Conservation (phyloP, 2,329 filamentous ascomycete species). For the Xylaria arbuscula region DNA sequence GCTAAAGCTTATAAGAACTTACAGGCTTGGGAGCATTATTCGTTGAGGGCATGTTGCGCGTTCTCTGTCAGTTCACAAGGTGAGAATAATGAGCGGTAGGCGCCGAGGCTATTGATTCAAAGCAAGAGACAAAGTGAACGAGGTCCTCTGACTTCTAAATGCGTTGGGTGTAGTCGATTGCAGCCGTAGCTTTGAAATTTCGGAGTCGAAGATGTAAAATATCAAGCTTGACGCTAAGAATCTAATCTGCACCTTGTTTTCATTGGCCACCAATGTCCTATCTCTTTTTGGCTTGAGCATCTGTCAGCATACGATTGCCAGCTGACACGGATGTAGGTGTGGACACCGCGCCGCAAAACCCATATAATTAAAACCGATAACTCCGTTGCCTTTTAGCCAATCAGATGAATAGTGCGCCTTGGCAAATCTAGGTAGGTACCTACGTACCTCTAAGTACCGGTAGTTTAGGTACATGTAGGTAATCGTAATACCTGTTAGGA, state of each 20-base stretch:
- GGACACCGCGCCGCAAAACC: neutral
- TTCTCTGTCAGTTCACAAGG: neutral
- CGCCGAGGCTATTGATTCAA: neutral
- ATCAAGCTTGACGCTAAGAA: constrained; percentile 31
- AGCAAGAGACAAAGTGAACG: neutral
- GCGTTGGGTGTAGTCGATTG: constrained; percentile 3
- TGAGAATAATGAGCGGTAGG: neutral
- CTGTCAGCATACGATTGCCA: neutral
- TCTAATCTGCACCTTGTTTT: constrained; percentile 19
- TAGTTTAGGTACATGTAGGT: too few relatives aligned
- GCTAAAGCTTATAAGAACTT: constrained; percentile 22
- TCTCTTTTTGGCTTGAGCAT: constrained; percentile 7
- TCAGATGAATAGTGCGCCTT: too few relatives aligned
- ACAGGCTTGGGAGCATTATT: constrained; percentile 40
- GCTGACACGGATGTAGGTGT: neutral
- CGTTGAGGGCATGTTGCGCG: constrained; percentile 45
- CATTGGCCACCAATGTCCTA: constrained; percentile 1
- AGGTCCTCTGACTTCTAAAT: constrained; percentile 1
- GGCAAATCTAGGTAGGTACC: too few relatives aligned
- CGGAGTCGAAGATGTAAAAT: constrained; percentile 17
- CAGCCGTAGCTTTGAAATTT: constrained; percentile 30
- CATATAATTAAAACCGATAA: neutral
- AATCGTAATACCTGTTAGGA: too few relatives aligned
- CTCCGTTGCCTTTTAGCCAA: neutral
- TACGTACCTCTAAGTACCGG: too few relatives aligned